Evolutionary conservation across 768 basidiomycete species (phyloP).

Genomic region (Rhodotorula toruloides): DNA sequence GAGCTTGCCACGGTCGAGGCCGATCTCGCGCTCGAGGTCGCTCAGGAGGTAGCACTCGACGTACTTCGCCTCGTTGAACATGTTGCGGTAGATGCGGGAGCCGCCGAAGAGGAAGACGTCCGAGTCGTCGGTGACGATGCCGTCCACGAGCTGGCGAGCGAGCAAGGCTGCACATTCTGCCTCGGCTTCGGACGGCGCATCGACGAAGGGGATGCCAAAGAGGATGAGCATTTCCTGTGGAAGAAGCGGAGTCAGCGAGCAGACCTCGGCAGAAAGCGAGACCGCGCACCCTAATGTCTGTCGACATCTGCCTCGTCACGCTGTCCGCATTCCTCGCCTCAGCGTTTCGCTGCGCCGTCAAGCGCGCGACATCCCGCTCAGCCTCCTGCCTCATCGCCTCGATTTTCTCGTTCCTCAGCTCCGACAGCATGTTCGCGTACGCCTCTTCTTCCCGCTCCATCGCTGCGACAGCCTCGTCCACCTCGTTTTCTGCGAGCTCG

Average conservation of each 20-base stretch:
- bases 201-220: constrained; percentile 96
- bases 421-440: constrained; percentile 85
- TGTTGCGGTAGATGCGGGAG: constrained; percentile 92
- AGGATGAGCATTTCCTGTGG: constrained; percentile 76
- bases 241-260: background rate
- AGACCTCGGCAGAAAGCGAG: constrained; percentile 44
- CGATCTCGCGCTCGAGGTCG: constrained; percentile 81
- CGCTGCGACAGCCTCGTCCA: constrained; percentile 58
- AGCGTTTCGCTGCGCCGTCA: constrained; percentile 77
- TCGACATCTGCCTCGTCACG: constrained; percentile 88
- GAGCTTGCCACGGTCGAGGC: constrained; percentile 76
- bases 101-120: constrained; percentile 98
- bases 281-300: constrained; percentile 65
- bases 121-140: constrained; percentile 97
- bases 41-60: constrained; percentile 87
- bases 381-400: constrained; percentile 79
- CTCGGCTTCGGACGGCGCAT: constrained; percentile 98
- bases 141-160: constrained; percentile 78
- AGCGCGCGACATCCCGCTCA: constrained; percentile 75
- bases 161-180: constrained; percentile 95
- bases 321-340: constrained; percentile 93
- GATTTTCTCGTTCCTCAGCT: constrained; percentile 79
- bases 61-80: constrained; percentile 99
- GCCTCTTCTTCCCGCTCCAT: constrained; percentile 57
- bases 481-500: constrained; percentile 28